Evolutionary conservation across 2,329 filamentous ascomycete genomes (phyloP).

Genomic region (Hymenoscyphus scutula): DNA sequence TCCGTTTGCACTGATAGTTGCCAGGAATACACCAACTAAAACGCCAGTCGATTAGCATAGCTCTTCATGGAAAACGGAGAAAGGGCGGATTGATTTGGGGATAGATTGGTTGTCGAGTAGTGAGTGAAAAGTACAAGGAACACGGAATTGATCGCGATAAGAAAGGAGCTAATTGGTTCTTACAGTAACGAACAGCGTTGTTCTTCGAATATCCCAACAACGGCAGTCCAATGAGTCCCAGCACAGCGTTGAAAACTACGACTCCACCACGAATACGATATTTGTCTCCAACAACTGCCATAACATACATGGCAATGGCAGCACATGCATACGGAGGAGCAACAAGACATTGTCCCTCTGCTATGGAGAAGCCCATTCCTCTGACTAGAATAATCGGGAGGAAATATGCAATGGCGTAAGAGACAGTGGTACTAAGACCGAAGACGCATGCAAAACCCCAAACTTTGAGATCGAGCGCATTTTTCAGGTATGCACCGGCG

Average conservation of each 20-base stretch:
- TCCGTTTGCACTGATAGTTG: conserved; percentile 55
- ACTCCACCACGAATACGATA: conserved; percentile 41
- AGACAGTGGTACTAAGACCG: conserved; percentile 67
- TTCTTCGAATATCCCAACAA: conserved; percentile 49
- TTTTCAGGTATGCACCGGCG: conserved; percentile 45
- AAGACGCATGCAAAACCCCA: conserved; percentile 62
- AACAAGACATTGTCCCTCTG: conserved; percentile 52
- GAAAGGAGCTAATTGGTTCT: not conserved
- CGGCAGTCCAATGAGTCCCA: conserved; percentile 46
- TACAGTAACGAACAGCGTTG: conserved; percentile 47
- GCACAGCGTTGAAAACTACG: conserved; percentile 38
- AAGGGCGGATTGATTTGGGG: not conserved
- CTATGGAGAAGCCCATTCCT: conserved; percentile 53
- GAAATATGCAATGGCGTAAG: conserved; percentile 67
- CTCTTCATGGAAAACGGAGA: not conserved
- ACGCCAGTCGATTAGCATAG: not conserved
- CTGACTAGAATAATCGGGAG: conserved; percentile 67
- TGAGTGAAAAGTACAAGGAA: too few species aligned
- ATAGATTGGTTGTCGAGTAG: too few species aligned
- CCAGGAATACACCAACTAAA: conserved; percentile 48
- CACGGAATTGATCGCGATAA: too few species aligned
- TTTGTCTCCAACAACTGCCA: conserved; percentile 52
- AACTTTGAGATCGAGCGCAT: conserved; percentile 53
- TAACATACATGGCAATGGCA: conserved; percentile 44
- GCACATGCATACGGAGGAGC: conserved; percentile 51